Conservation (phyloP, 2,329 filamentous ascomycete species). For the Decorospora gaudefroyi region DNA sequence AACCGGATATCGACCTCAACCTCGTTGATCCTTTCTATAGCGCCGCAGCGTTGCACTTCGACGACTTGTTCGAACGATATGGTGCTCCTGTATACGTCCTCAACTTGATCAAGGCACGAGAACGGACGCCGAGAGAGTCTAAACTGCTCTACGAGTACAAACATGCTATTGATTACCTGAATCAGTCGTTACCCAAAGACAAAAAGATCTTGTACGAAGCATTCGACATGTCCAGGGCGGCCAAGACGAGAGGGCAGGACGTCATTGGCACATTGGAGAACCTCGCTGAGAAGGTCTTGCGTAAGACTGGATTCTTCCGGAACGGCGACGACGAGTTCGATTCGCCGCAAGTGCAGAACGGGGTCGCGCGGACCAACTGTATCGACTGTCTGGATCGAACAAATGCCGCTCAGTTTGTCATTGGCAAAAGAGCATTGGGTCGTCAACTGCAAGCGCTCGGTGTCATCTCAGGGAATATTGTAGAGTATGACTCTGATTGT, state of each 20-base stretch:
- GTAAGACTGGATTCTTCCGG: slow-evolving; percentile 89
- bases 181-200: slow-evolving; percentile 82
- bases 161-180: slow-evolving; percentile 85
- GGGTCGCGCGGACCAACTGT: slow-evolving; percentile 92
- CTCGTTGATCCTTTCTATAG: slow-evolving; percentile 96
- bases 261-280: slow-evolving; percentile 89
- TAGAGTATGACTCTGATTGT: slow-evolving; percentile 94
- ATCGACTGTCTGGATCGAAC: slow-evolving; percentile 97
- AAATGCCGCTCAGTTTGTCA: slow-evolving; percentile 96
- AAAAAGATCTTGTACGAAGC: slow-evolving; percentile 92
- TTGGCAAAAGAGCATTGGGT: slow-evolving; percentile 90
- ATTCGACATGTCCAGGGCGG: slow-evolving; percentile 97
- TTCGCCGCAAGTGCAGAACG: slow-evolving; percentile 77
- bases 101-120: slow-evolving; percentile 83
- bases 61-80: slow-evolving; percentile 91
- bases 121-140: slow-evolving; percentile 86
- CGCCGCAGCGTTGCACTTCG: slow-evolving; percentile 90
- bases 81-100: slow-evolving; percentile 89
- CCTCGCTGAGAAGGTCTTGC: slow-evolving; percentile 86
- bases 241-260: slow-evolving; percentile 87
- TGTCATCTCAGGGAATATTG: slow-evolving; percentile 74
- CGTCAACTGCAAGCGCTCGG: slow-evolving; percentile 91
- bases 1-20: slow-evolving; percentile 93
- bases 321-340: slow-evolving; percentile 76
- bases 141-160: slow-evolving; percentile 89